Conservation (phyloP, 2,329 filamentous ascomycete genomes). For the Thermoascus crustaceus region DNA sequence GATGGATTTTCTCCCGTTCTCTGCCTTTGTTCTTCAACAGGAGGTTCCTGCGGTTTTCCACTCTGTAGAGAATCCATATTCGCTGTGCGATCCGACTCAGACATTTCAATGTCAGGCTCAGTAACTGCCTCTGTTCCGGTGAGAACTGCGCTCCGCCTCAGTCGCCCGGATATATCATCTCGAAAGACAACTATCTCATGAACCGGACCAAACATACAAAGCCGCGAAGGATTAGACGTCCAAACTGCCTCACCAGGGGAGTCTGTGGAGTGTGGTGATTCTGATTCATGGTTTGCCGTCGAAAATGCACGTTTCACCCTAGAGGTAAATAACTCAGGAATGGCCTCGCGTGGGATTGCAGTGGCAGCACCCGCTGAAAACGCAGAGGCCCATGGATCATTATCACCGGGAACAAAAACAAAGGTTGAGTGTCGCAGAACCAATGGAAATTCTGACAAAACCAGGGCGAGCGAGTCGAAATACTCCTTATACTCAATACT, state of each 20-base stretch:
- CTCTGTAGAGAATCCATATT: no score
- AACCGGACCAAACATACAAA: slow-evolving; percentile 77
- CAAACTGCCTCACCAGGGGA: slow-evolving; percentile 68
- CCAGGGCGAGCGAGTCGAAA: slow-evolving; percentile 77
- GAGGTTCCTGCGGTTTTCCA: no score
- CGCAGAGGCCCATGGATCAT: slow-evolving; percentile 91
- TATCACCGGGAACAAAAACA: slow-evolving; percentile 89
- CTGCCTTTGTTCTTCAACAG: no score
- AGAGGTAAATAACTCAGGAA: slow-evolving; percentile 87
- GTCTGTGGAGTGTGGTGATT: slow-evolving; percentile 41
- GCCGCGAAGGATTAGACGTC: slow-evolving; percentile 76
- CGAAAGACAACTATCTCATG: slow-evolving; percentile 83
- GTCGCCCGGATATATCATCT: slow-evolving; percentile 73
- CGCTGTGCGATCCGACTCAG: no score
- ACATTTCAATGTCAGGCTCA: slow-evolving; percentile 15
- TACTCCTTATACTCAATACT: slow-evolving; percentile 96
- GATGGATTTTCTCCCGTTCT: slow-evolving; percentile 18
- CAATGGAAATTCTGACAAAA: slow-evolving; percentile 73
- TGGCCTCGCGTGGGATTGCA: slow-evolving; percentile 41
- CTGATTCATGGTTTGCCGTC: slow-evolving; percentile 63
- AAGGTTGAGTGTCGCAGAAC: slow-evolving; percentile 75
- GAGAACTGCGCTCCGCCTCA: slow-evolving; percentile 67
- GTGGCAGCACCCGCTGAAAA: slow-evolving; percentile 50
- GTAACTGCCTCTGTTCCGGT: slow-evolving; percentile 43
- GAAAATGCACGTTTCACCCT: slow-evolving; percentile 74